A percentile compares a stretch with the other conserved stretches of the same genome.
Evolutionary conservation across 768 basidiomycete genomes (phyloP).

Genomic region (Auriculariales sp.): DNA sequence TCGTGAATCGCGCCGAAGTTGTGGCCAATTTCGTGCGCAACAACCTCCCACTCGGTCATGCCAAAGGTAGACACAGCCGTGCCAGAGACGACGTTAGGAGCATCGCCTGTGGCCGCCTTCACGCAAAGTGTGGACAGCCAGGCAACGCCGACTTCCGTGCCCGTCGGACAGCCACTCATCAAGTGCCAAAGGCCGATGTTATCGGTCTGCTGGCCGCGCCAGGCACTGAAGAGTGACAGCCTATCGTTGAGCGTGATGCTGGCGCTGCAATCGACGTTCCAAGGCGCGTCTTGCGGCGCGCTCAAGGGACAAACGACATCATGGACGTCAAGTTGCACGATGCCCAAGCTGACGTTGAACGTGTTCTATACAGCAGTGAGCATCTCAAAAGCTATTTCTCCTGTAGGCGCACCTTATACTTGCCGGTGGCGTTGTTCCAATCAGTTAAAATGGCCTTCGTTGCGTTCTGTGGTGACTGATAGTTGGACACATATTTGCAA

Average conservation of each 20-base stretch:
- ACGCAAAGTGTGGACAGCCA: constrained; percentile 70
- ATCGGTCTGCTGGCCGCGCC: constrained; percentile 60
- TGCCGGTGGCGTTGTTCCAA: constrained; percentile 62
- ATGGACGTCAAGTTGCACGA: constrained; percentile 66
- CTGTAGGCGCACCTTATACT: constrained; percentile 41
- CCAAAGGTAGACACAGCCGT: constrained; percentile 71
- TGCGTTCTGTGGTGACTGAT: constrained; percentile 50
- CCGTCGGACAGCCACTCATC: constrained; percentile 71
- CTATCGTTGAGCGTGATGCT: constrained; percentile 47
- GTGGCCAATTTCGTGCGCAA: constrained; percentile 73
- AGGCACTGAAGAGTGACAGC: constrained; percentile 65
- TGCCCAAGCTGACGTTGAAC: constrained; percentile 77
- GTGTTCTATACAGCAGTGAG: constrained; percentile 29
- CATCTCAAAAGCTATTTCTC: not conserved
- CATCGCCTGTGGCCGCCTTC: constrained; percentile 30
- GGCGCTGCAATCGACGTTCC: constrained; percentile 57
- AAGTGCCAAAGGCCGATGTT: constrained; percentile 83
- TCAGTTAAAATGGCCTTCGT: constrained; percentile 59
- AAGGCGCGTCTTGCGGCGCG: constrained; percentile 36
- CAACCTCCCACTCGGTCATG: constrained; percentile 67
- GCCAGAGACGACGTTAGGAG: constrained; percentile 49
- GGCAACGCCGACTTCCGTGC: constrained; percentile 75
- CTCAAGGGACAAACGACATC: constrained; percentile 48
- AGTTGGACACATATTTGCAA: constrained; percentile 57
- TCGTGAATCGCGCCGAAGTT: constrained; percentile 74